Base-by-base conservation (phyloP, 352 stramenopile species). In the Phytophthora pseudosyringae region DNA sequence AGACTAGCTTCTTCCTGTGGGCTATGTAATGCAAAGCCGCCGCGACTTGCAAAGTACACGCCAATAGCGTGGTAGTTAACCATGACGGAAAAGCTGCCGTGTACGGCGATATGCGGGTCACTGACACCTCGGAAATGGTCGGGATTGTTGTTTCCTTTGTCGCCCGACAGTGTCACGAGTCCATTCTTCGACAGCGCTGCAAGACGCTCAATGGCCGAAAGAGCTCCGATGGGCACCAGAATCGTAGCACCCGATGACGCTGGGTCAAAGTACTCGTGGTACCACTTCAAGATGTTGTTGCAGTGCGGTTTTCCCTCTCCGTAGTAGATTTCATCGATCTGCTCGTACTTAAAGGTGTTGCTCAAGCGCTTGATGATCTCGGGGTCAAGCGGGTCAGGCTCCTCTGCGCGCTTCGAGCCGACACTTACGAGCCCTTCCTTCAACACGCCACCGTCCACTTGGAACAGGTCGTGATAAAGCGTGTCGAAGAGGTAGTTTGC, bases 401-500 rank as follows among this genome's bases (percentile, higher is more conserved):
- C 84, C 12, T 86, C 71, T 3, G 67, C 50, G 2, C 69, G 75
- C 38, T 83, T 90, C 11, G 87, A 94, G 18, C 87, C 87, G 29
- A 98, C 91, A 61, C 87, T 97, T 21, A 97, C 89, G 1, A 98
- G 77, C 0, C 93, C 94, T 70, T 98, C 87, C 66, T 97, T 97
- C 13, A 98, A 63, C 3, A 89, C 60, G 6, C 90, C 90, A 10
- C 73, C 49, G 16, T 97, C 83, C 13, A 98, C 85, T 64, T 97
- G 89, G 52, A 97, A 97, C 8, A 96, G 75, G 33, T 98, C 90
- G 61, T 96, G 87, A 47, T 91, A 90, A 12, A 98, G 76, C n/a
- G 94, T 98, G 69, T 98, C 93, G 45, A 98, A 98, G 12, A 98
- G 75, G 69, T 98, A 98, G 69, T 98, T 98, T 41, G 94, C 93